Conservation (phyloP, 2,329 filamentous ascomycete genomes). For the Dendryphion nanum region DNA sequence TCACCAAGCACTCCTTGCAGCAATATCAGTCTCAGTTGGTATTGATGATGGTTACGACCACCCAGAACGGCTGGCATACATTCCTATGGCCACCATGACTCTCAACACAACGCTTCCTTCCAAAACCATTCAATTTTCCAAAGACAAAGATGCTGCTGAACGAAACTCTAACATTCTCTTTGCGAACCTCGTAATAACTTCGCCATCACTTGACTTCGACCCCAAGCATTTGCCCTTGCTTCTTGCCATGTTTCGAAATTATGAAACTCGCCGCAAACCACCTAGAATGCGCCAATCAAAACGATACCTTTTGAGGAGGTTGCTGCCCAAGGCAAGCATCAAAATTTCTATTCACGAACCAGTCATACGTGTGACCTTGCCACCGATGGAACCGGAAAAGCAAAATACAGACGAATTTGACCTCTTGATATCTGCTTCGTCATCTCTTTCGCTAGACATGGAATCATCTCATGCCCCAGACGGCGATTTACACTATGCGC, state of each 20-base stretch:
- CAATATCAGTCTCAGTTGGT: slow-evolving; percentile 87
- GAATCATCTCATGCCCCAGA: slow-evolving; percentile 92
- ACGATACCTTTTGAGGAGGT: slow-evolving; percentile 73
- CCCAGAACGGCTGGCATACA: slow-evolving; percentile 83
- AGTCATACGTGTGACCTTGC: slow-evolving; percentile 84
- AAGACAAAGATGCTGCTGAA: slow-evolving; percentile 70
- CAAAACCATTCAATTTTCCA: slow-evolving; percentile 81
- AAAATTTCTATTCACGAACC: slow-evolving; percentile 97
- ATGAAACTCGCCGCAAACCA: slow-evolving; percentile 24
- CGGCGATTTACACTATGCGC: slow-evolving; percentile 81
- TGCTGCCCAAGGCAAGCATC: slow-evolving; percentile 89
- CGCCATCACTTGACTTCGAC: slow-evolving; percentile 88
- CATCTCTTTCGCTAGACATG: slow-evolving; percentile 86
- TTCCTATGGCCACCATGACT: slow-evolving; percentile 96
- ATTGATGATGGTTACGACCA: slow-evolving; percentile 86
- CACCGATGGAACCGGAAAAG: slow-evolving; percentile 63
- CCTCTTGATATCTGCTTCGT: slow-evolving; percentile 90
- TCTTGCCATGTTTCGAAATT: slow-evolving; percentile 67
- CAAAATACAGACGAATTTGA: slow-evolving; percentile 79
- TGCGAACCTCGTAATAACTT: slow-evolving; percentile 93
- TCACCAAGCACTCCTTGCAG: slow-evolving; percentile 89
- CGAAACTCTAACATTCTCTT: slow-evolving; percentile 95
- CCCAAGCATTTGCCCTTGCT: slow-evolving; percentile 87
- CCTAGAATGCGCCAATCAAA: slow-evolving; percentile 40
- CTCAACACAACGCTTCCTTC: slow-evolving; percentile 92